These are phyloP conservation scores for Macrophomina phaseolina DNA, from an alignment of 2,329 filamentous ascomycete species.

Conservation along the genomic window DNA sequence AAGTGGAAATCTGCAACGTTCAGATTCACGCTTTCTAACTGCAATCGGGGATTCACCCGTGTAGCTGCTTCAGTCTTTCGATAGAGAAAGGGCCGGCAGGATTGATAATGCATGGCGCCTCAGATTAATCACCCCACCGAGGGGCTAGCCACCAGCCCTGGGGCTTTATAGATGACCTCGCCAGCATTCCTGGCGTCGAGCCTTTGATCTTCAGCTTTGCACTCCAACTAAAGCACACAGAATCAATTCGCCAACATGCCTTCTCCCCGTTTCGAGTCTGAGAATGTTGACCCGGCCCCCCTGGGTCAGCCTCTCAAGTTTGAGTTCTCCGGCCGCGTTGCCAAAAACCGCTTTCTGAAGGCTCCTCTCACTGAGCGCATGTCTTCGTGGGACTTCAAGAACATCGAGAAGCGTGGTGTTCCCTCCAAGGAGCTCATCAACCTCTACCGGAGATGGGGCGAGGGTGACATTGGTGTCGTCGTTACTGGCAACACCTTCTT, in stretches of 20 bases:
- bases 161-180: conserved; percentile 8
- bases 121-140: conserved; percentile 22
- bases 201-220: conserved; percentile 10
- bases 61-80: conserved; percentile 16
- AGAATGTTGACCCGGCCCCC: conserved; percentile 47
- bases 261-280: conserved; percentile 47
- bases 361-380: conserved; percentile 70
- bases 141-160: background rate
- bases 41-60: conserved; percentile 6
- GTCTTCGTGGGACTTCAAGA: conserved; percentile 64
- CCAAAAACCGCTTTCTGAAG: conserved; percentile 70
- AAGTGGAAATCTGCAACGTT: background rate
- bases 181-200: background rate
- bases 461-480: conserved; percentile 54
- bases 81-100: conserved; percentile 2
- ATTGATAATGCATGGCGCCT: conserved; percentile 13
- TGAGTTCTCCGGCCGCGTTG: conserved; percentile 58
- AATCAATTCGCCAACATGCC: conserved; percentile 2
- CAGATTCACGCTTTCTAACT: conserved; percentile 15
- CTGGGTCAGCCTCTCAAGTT: conserved; percentile 52
- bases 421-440: conserved; percentile 63
- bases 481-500: conserved; percentile 65
- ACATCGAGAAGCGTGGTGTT: conserved; percentile 59
- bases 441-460: conserved; percentile 61
- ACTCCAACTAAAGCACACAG: background rate